Evolutionary conservation across 495 filamentous ascomycete genomes (phyloP).

Genomic region (Peziza echinospora): DNA sequence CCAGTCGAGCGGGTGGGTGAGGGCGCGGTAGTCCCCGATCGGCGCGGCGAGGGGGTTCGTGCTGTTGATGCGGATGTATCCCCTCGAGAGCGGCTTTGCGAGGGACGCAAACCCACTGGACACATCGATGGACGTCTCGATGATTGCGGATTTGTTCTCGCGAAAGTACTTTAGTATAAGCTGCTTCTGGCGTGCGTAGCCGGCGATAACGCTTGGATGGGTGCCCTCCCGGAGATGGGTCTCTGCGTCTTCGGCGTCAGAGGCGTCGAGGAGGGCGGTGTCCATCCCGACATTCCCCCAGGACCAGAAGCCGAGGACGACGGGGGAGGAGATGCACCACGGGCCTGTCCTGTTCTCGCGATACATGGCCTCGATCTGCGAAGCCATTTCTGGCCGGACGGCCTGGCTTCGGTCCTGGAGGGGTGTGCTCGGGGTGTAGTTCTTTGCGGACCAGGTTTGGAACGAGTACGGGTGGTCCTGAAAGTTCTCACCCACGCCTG

Average conservation of each 20-base stretch:
- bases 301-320: background rate
- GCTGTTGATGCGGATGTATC: slow-evolving; percentile 22
- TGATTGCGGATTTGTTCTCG: slow-evolving; percentile 5
- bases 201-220: slow-evolving; percentile 22
- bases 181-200: slow-evolving; percentile 15
- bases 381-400: background rate
- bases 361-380: background rate
- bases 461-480: slow-evolving; percentile 26
- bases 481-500: slow-evolving; percentile 30
- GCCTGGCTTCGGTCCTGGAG: background rate
- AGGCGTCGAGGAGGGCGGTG: too few species aligned
- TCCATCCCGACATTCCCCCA: too few species aligned
- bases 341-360: background rate
- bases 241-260: too few species aligned
- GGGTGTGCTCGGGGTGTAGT: background rate
- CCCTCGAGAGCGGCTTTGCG: slow-evolving; percentile 23
- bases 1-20: slow-evolving; percentile 24
- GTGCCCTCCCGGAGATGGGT: slow-evolving; percentile 19
- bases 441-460: background rate
- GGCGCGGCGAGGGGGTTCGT: slow-evolving; percentile 21
- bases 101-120: slow-evolving; percentile 7
- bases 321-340: background rate
- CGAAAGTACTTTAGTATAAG: slow-evolving; percentile 10
- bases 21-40: slow-evolving; percentile 20
- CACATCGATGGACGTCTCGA: slow-evolving; percentile 7